phyloP scores from a whole-genome alignment of 495 filamentous ascomycete species.

The Xylaria curta region DNA sequence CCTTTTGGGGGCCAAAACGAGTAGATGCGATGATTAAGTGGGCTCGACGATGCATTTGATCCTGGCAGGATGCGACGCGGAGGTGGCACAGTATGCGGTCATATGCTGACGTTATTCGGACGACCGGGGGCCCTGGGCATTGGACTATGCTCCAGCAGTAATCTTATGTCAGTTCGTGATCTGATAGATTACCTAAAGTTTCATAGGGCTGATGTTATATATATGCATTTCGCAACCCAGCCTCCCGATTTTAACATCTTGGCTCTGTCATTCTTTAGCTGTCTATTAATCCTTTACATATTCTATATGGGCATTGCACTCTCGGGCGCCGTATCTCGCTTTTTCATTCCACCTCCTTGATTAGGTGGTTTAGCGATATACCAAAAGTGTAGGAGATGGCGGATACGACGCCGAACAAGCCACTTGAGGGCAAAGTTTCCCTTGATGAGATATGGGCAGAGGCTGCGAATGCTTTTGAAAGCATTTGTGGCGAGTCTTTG shows the following conservation, averaged over 20 bases:
- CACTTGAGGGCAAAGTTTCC: not conserved
- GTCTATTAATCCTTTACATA: not conserved
- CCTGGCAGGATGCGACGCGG: not conserved
- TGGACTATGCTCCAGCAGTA: not conserved
- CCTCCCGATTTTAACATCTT: not conserved
- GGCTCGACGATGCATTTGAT: not conserved
- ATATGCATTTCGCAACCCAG: no score
- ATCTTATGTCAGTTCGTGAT: no score
- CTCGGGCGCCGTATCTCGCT: not conserved
- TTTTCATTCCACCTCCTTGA: not conserved
- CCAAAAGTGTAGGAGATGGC: not conserved
- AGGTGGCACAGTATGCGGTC: not conserved
- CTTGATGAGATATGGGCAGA: slow-evolving; percentile 26
- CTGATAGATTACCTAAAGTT: no score
- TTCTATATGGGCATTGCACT: not conserved
- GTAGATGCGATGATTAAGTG: not conserved
- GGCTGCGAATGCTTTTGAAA: slow-evolving; percentile 21
- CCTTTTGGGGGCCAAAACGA: not conserved
- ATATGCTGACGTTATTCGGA: not conserved
- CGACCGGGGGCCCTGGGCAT: not conserved
- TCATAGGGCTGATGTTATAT: no score
- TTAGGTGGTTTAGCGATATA: not conserved
- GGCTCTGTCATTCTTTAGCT: not conserved
- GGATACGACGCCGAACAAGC: not conserved
- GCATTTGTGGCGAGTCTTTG: slow-evolving; percentile 25